Evolutionary conservation across 768 basidiomycete species (phyloP), one percentile per base, ranked within the genome.

Genomic region (Macrolepiota albuminosa): DNA sequence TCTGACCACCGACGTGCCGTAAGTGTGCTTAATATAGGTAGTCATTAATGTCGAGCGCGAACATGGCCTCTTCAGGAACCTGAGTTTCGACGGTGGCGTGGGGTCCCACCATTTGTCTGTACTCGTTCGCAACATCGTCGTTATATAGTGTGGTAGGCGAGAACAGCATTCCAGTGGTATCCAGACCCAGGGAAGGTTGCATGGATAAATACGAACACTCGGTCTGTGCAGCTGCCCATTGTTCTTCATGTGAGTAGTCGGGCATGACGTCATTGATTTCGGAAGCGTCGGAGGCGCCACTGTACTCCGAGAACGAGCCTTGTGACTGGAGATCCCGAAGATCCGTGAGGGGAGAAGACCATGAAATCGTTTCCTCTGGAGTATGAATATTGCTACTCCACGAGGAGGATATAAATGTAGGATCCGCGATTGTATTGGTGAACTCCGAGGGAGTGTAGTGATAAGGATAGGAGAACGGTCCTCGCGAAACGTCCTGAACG

Each of bases 321-420:
- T 53, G 56, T 18, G 52, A 49, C 33, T 57, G 53, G 29, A 42
- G 33, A 13, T 31, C 21, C 11, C 39, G 56, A 24, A 50, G 43
- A 26, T 54, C 54, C 21, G 52, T 39, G 6, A 53, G 56, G 4
- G 64, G 60, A 18, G 66, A 48, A 10, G 45, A 49, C 64, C 63
- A 64, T 4, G 54, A 47, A 45, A 57, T 36, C 31, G 47, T n/a
- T 4, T 40, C 33, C 4, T 56, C 51, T 42, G 66, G 39, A 34
- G 58, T 63, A 46, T 63, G 53, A 3, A 63, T 53, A 18, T 75
- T 68, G 29, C 69, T 72, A 58, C 77, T 75, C 79, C 79, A 80
- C 6, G 78, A 77, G 4, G 79, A 76, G 36, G 73, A 64, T 40
- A 71, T 62, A n/a, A 69, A 75, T 70, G 26, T 61, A 56, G 66